These are phyloP conservation scores for Zygosaccharomyces bisporus DNA, from an alignment of 805 yeast species.

Conservation along the genomic window DNA sequence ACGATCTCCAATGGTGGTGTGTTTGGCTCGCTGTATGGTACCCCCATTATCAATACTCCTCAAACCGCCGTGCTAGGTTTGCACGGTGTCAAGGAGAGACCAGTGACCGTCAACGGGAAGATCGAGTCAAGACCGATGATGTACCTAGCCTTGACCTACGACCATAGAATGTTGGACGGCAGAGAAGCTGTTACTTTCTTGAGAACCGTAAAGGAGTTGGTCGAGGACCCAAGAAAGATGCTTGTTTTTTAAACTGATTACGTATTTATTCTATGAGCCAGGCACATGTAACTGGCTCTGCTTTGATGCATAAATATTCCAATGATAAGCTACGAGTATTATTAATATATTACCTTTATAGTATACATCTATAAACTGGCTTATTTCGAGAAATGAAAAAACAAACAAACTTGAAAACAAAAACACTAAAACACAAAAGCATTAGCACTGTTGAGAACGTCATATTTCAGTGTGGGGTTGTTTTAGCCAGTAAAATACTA, in stretches of 20 bases:
- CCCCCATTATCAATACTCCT: conserved; percentile 97
- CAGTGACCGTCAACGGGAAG: conserved; percentile 94
- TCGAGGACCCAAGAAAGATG: conserved; percentile 99
- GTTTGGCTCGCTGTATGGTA: conserved; percentile 95
- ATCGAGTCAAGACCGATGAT: conserved; percentile 98
- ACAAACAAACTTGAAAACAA: too few species aligned
- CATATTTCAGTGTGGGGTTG: too few species aligned
- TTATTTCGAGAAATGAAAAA: background rate
- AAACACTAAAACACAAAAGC: too few species aligned
- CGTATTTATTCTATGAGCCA: conserved; percentile 7
- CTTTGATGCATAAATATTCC: conserved; percentile 3
- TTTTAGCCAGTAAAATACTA: too few species aligned
- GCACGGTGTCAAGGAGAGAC: conserved; percentile 97
- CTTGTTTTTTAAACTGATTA: conserved; percentile 44
- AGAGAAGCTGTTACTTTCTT: conserved; percentile 98
- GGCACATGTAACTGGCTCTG: background rate
- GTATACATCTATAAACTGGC: background rate
- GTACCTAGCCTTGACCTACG: conserved; percentile 98
- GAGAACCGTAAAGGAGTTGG: conserved; percentile 91
- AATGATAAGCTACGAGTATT: conserved; percentile 2
- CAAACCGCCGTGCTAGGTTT: conserved; percentile 97
- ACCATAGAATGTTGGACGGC: conserved; percentile 96
- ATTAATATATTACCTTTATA: background rate
- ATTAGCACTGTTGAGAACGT: too few species aligned
- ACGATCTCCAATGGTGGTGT: conserved; percentile 99